A percentile compares a stretch with the other conserved stretches of the same genome.
Evolutionary conservation across 2,329 filamentous ascomycete species (phyloP).

Genomic region (Curvularia lunata): DNA sequence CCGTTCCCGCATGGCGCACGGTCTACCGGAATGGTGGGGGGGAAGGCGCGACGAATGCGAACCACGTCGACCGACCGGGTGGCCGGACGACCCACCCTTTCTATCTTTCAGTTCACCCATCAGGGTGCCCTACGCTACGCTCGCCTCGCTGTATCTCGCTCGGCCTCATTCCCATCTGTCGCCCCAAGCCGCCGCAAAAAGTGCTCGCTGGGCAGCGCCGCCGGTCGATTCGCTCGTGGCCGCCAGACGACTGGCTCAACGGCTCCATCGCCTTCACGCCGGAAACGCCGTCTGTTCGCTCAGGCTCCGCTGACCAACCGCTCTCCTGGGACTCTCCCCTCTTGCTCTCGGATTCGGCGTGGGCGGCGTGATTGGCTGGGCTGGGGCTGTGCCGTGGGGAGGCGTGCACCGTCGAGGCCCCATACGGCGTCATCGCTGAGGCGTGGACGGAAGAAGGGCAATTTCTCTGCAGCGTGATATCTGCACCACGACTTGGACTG

Average conservation of each 20-base stretch:
- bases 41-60: conserved; percentile 13
- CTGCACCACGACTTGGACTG: conserved; percentile 35
- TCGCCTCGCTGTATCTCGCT: conserved; percentile 1
- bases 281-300: conserved; percentile 24
- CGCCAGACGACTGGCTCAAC: background rate
- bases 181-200: background rate
- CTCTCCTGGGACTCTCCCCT: conserved; percentile 31
- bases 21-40: conserved; percentile 22
- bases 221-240: background rate
- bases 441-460: conserved; percentile 38
- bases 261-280: conserved; percentile 12
- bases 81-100: conserved; percentile 10
- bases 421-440: conserved; percentile 38
- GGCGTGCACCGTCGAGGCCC: conserved; percentile 38
- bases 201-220: background rate
- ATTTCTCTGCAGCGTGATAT: conserved; percentile 42
- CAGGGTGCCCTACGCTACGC: conserved; percentile 13
- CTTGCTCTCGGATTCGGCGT: conserved; percentile 31
- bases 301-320: conserved; percentile 27
- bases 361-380: conserved; percentile 35
- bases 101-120: conserved; percentile 19
- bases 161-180: background rate
- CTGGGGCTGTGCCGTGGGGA: conserved; percentile 33
- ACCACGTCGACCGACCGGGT: conserved; percentile 13
- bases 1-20: conserved; percentile 23